Evolutionary conservation across 169 alveolate genomes (phyloP).

Genomic region (Babesia sp.): DNA sequence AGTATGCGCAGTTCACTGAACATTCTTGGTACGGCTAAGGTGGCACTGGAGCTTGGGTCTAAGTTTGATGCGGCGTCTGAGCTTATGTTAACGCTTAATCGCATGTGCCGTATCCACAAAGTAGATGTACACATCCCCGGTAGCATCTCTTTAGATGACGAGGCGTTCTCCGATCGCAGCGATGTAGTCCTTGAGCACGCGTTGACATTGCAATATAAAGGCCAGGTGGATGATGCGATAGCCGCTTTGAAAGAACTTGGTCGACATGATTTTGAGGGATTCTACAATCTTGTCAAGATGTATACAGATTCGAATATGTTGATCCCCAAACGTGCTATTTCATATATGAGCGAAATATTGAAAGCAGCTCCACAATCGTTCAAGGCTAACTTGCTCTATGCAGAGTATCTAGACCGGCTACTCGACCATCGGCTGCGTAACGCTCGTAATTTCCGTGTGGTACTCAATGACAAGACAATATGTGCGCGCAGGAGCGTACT

Average conservation of each 20-base stretch:
- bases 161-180: background rate
- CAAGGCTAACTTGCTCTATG: constrained; percentile 57
- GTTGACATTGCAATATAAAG: constrained; percentile 39
- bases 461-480: constrained; percentile 29
- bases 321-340: constrained; percentile 46
- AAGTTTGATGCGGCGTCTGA: constrained; percentile 29
- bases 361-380: constrained; percentile 32
- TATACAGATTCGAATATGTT: constrained; percentile 48
- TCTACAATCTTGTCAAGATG: constrained; percentile 52
- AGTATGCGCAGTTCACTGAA: constrained; percentile 2
- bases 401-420: constrained; percentile 45
- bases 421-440: constrained; percentile 42
- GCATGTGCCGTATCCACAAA: constrained; percentile 24
- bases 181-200: constrained; percentile 49
- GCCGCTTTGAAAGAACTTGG: constrained; percentile 7
- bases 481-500: constrained; percentile 26
- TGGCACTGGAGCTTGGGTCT: constrained; percentile 44
- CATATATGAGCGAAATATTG: constrained; percentile 37
- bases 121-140: constrained; percentile 49
- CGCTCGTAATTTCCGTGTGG: constrained; percentile 33
- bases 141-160: constrained; percentile 21
- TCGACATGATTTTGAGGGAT: constrained; percentile 29
- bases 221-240: constrained; percentile 48
- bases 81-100: constrained; percentile 32
- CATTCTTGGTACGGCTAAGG: constrained; percentile 52